A percentile compares a stretch with the other conserved stretches of the same genome.
Evolutionary conservation across 1,139 yeast species (phyloP).

Genomic region (Zygosaccharomyces pseudobailii): DNA sequence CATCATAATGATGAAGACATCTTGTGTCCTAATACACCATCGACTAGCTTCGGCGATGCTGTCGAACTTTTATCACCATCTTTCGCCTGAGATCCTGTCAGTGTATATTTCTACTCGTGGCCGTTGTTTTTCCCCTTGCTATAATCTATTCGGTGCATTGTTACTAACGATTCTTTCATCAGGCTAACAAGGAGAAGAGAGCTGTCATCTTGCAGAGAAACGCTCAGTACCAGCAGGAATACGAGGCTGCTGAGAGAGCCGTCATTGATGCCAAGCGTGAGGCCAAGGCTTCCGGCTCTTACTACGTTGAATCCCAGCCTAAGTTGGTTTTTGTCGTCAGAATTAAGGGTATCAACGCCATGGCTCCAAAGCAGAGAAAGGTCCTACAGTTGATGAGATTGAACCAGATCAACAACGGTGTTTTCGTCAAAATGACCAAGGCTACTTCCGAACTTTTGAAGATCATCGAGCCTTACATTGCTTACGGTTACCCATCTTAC

Average conservation of each 20-base stretch:
- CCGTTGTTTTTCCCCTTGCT: background rate
- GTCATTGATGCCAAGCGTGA: conserved; percentile 90
- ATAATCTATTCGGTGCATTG: background rate
- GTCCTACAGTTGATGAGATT: conserved; percentile 96
- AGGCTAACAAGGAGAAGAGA: conserved; percentile 90
- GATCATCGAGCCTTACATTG: conserved; percentile 98
- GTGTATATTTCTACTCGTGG: background rate
- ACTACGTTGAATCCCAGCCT: conserved; percentile 96
- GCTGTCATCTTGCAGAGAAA: conserved; percentile 94
- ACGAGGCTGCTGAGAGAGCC: conserved; percentile 92
- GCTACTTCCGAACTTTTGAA: conserved; percentile 96
- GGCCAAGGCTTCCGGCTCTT: conserved; percentile 93
- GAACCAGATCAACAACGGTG: conserved; percentile 98
- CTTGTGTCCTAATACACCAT: conserved; percentile 52
- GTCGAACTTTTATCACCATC: conserved; percentile 94
- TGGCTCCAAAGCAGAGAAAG: conserved; percentile 99
- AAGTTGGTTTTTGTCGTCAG: conserved; percentile 96
- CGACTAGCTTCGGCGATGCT: conserved; percentile 88
- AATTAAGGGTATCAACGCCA: conserved; percentile 99
- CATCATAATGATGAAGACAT: conserved; percentile 34
- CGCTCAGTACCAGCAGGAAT: conserved; percentile 97
- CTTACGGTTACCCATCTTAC: conserved; percentile 99
- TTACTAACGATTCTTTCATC: conserved; percentile 26
- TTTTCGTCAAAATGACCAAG: conserved; percentile 96
- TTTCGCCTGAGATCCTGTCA: conserved; percentile 75